phyloP scores from a whole-genome alignment of 345 rosid species.

The Arabis hirsuta region DNA sequence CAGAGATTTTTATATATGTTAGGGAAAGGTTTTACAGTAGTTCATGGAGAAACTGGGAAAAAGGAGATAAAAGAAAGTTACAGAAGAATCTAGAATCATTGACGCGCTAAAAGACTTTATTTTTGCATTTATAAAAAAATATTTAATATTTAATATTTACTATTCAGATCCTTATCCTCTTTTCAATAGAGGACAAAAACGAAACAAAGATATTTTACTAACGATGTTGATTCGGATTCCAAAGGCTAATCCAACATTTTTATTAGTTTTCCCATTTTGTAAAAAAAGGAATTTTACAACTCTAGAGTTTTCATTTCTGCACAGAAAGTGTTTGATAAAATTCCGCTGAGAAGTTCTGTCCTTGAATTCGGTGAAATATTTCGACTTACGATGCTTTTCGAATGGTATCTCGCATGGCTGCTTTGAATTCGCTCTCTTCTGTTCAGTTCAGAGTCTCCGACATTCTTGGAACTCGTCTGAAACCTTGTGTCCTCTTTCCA shows the following conservation, averaged over 20 bases:
- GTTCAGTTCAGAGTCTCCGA: slow-evolving; percentile 29
- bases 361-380: neutral
- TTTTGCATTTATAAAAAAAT: neutral
- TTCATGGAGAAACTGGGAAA: neutral
- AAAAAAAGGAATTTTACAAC: neutral
- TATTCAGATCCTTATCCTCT: slow-evolving; percentile 35
- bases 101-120: neutral
- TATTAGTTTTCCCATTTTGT: too few relatives aligned
- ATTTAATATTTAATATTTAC: neutral
- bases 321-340: slow-evolving; percentile 43
- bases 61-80: slow-evolving; percentile 9
- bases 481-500: slow-evolving; percentile 19
- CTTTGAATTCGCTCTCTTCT: slow-evolving; percentile 23
- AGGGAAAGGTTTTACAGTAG: slow-evolving; percentile 3
- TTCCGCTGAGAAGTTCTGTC: slow-evolving; percentile 12
- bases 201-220: neutral
- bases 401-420: slow-evolving; percentile 36
- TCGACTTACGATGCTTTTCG: slow-evolving; percentile 24
- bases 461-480: slow-evolving; percentile 36
- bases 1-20: slow-evolving; percentile 22
- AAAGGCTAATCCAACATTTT: neutral
- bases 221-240: neutral
- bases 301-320: slow-evolving; percentile 2
- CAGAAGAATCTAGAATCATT: slow-evolving; percentile 40
- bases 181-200: slow-evolving; percentile 4